phyloP scores from a whole-genome alignment of 345 rosid genomes.

The Arabidopsis thaliana region TAIR10.1 NC_003076.8:20437001-20437500 shows the following conservation, averaged over 20 bases:
- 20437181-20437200: slow-evolving; percentile 49
- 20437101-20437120: slow-evolving; percentile 19
- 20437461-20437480: slow-evolving; percentile 45
- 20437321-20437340: slow-evolving; percentile 43
- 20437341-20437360: slow-evolving; percentile 39
- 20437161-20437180: slow-evolving; percentile 48
- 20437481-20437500: slow-evolving; percentile 43
- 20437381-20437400: slow-evolving; percentile 35
- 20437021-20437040: not conserved
- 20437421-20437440: slow-evolving; percentile 46
- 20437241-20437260: slow-evolving; percentile 32
- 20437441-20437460: slow-evolving; percentile 48
- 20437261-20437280: slow-evolving; percentile 28
- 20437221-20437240: slow-evolving; percentile 50
- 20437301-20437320: slow-evolving; percentile 47
- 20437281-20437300: slow-evolving; percentile 46
- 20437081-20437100: slow-evolving; percentile 43
- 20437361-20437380: slow-evolving; percentile 47
- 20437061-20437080: slow-evolving; percentile 36
- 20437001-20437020: not conserved
- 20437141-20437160: slow-evolving; percentile 50
- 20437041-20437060: slow-evolving; percentile 31
- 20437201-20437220: slow-evolving; percentile 48
- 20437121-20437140: slow-evolving; percentile 25
- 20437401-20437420: slow-evolving; percentile 48